phyloP scores from a whole-genome alignment of 352 stramenopile genomes.

The Nothophytophthora sp. region DNA sequence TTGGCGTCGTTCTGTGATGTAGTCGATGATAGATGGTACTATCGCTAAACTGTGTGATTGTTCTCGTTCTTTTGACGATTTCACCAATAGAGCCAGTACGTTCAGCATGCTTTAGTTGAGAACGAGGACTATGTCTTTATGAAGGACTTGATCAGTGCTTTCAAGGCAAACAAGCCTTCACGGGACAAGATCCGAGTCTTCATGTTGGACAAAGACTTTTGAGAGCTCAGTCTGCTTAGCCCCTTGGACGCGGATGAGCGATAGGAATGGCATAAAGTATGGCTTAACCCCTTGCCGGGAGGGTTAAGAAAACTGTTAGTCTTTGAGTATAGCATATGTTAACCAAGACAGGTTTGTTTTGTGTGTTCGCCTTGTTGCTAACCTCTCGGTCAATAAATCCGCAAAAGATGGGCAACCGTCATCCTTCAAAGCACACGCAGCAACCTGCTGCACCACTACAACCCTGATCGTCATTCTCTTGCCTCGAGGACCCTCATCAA shows the following conservation, averaged over 20 bases:
- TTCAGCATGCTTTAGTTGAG: not conserved
- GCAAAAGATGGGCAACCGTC: not conserved
- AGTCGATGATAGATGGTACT: too few species aligned
- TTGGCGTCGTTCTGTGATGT: too few species aligned
- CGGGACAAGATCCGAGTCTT: slow-evolving; percentile 1
- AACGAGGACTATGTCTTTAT: slow-evolving; percentile 6
- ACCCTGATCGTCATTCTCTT: too few species aligned
- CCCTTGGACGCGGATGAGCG: slow-evolving; percentile 8
- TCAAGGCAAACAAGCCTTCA: slow-evolving; percentile 2
- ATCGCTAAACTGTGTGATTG: too few species aligned
- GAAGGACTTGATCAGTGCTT: slow-evolving; percentile 4
- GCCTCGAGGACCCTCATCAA: too few species aligned
- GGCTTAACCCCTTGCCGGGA: slow-evolving; percentile 12
- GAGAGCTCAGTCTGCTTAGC: slow-evolving; percentile 1
- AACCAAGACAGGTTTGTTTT: not conserved
- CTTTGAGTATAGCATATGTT: slow-evolving; percentile 6
- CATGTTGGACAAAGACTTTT: slow-evolving; percentile 5
- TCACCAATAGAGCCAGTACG: slow-evolving; percentile 6
- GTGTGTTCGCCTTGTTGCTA: slow-evolving; percentile 4
- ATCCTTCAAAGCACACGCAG: too few species aligned
- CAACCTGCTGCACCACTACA: too few species aligned
- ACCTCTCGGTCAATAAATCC: slow-evolving; percentile 7
- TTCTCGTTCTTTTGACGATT: too few species aligned
- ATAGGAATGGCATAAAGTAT: slow-evolving; percentile 10
- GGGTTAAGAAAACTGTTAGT: slow-evolving; percentile 5